Evolutionary conservation across 2,329 filamentous ascomycete species (phyloP), one percentile per base, ranked within the genome.

Genomic region (Ustilaginoidea virens): DNA sequence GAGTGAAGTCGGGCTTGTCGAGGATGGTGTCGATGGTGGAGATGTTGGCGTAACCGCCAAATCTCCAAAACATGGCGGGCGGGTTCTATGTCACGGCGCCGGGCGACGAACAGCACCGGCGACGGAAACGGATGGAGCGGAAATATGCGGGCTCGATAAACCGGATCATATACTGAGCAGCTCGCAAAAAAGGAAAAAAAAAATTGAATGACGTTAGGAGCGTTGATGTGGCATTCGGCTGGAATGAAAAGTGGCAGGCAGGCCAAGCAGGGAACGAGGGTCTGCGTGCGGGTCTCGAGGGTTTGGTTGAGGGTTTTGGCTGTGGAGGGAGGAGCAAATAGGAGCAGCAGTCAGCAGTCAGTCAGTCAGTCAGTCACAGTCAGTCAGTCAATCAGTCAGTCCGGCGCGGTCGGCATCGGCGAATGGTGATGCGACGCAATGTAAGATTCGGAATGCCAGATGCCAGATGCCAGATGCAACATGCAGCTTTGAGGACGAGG

Each of bases 51-150:
- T 96, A 96, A 51, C 85, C 85, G 69, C 90, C 87, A 69, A 96
- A 98, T 61, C 87, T 80, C 90, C 90, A 98, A 61, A 98, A 98
- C 90, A 98, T 98, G 64, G 57, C 87, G 75, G 49, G n/a, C n/a
- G 52, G 46, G 45, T 32, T 37, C 41, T 44, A 39, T 36, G 42
- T 44, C 43, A 46, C 46, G 40, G 45, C 48, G 42, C 51, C 43
- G 46, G 43, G 43, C 38, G 39, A 43, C 36, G 34, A 33, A 34
- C 34, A 34, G 45, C 46, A 44, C 44, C 47, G 46, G 47, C 43
- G 42, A 39, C 39, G 12, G 38, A 39, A 36, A 33, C 35, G 38
- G 34, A 34, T 31, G 37, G 31, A 27, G 26, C 11, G 27, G 23
- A 28, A 12, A 20, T 21, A 24, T 18, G 30, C 23, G 29, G 33